Conservation (phyloP, 306 rosid species). For the Fragaria iinumae region DNA sequence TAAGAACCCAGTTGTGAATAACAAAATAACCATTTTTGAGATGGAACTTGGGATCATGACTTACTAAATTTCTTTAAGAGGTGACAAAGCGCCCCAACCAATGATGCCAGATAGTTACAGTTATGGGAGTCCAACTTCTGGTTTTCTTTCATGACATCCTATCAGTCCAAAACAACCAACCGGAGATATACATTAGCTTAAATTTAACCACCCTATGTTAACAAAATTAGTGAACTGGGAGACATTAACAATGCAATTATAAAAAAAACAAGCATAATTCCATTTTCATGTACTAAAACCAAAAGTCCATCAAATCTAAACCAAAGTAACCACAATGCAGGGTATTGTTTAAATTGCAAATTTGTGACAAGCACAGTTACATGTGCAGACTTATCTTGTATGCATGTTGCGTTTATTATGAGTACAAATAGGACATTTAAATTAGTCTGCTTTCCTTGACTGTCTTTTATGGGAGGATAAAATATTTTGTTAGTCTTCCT, state of each 20-base stretch:
- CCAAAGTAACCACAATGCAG: not conserved
- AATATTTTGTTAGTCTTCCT: too few species aligned
- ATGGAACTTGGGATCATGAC: slow-evolving; percentile 19
- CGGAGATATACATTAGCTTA: slow-evolving; percentile 9
- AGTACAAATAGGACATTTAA: not conserved
- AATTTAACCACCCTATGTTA: slow-evolving; percentile 1
- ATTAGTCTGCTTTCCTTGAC: too few species aligned
- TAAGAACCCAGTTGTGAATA: not conserved
- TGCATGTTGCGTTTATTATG: not conserved
- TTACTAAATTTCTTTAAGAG: slow-evolving; percentile 66
- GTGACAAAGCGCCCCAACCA: slow-evolving; percentile 65
- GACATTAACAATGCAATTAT: not conserved
- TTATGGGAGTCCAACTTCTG: slow-evolving; percentile 49
- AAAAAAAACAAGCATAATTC: not conserved
- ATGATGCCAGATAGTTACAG: slow-evolving; percentile 41
- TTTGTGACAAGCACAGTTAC: not conserved
- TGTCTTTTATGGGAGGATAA: too few species aligned
- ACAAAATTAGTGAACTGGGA: not conserved
- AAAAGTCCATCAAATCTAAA: not conserved
- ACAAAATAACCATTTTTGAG: slow-evolving; percentile 9
- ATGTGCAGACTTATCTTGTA: not conserved
- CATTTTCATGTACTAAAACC: not conserved
- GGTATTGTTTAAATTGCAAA: not conserved
- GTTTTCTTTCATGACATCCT: slow-evolving; percentile 47
- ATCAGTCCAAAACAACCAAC: slow-evolving; percentile 22